These are phyloP conservation scores for Cryphonectria naterciae DNA, from an alignment of 2,329 filamentous ascomycete genomes.

Conservation along the genomic window DNA sequence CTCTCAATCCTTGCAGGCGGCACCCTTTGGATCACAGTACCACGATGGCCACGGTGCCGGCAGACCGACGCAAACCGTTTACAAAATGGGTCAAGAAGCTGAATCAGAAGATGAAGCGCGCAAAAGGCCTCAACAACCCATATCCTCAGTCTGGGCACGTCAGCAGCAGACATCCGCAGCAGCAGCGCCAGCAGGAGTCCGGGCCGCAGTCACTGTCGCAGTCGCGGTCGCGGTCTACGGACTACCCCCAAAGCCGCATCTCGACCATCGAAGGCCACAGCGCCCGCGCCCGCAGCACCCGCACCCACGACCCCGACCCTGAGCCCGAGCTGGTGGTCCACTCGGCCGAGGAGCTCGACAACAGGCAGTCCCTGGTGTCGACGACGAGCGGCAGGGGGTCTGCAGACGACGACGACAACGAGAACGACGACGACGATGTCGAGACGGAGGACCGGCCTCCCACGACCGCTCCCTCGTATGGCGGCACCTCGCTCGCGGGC, in stretches of 20 bases:
- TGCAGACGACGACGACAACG: neutral
- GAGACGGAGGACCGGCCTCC: constrained; percentile 53
- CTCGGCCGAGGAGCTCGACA: constrained; percentile 28
- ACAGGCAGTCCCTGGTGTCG: constrained; percentile 25
- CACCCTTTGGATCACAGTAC: neutral
- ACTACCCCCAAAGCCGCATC: constrained; percentile 22
- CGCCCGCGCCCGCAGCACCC: constrained; percentile 34
- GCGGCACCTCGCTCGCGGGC: constrained; percentile 67
- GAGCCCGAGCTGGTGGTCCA: constrained; percentile 20
- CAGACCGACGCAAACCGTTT: constrained; percentile 80
- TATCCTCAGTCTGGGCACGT: constrained; percentile 80
- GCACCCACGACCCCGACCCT: constrained; percentile 11
- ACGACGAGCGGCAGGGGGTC: constrained; percentile 23
- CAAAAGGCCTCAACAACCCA: constrained; percentile 79
- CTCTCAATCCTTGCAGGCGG: neutral
- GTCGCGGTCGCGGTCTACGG: constrained; percentile 24
- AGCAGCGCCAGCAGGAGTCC: constrained; percentile 7
- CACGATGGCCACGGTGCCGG: constrained; percentile 29
- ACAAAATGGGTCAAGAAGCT: constrained; percentile 94
- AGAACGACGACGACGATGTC: constrained; percentile 9
- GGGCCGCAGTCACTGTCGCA: constrained; percentile 24
- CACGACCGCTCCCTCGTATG: constrained; percentile 75
- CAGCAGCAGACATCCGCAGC: constrained; percentile 23
- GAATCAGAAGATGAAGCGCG: constrained; percentile 64
- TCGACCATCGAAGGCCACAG: constrained; percentile 31